Evolutionary conservation across 495 filamentous ascomycete genomes (phyloP).

Genomic region (Penicillium taxi): DNA sequence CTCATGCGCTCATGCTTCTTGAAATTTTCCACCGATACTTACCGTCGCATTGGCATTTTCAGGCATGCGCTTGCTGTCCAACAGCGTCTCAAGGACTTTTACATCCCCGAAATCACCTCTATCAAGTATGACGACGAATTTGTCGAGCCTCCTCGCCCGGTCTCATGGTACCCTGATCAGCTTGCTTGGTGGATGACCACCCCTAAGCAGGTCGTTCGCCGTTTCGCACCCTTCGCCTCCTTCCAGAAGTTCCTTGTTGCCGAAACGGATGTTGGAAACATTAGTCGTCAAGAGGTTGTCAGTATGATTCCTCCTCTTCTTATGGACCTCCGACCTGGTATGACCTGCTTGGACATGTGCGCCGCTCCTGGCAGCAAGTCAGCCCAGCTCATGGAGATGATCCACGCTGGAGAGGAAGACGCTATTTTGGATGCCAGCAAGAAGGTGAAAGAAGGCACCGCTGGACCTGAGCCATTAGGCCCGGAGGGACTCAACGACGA

Average conservation of each 20-base stretch:
- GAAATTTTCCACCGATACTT: constrained; percentile 5
- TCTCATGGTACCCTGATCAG: constrained; percentile 87
- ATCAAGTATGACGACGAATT: constrained; percentile 70
- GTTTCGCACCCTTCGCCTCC: constrained; percentile 81
- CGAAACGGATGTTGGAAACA: constrained; percentile 94
- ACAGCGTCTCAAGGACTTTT: constrained; percentile 71
- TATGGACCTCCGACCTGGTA: constrained; percentile 82
- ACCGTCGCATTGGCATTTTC: constrained; percentile 4
- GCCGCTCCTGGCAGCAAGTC: constrained; percentile 96
- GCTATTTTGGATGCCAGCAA: constrained; percentile 54
- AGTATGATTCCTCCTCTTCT: constrained; percentile 97
- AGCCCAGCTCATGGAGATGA: constrained; percentile 87
- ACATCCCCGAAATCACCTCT: constrained; percentile 79
- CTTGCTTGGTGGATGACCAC: constrained; percentile 96
- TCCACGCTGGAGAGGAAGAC: constrained; percentile 85
- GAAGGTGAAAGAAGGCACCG: constrained; percentile 43
- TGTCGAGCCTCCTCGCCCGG: constrained; percentile 70
- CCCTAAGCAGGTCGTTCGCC: constrained; percentile 85
- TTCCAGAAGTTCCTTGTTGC: constrained; percentile 99
- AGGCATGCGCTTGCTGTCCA: constrained; percentile 84
- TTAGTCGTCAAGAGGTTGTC: constrained; percentile 91
- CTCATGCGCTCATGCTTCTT: not conserved
- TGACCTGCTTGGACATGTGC: constrained; percentile 90
- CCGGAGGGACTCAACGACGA: constrained; percentile 59
- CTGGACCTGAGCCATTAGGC: constrained; percentile 38